phyloP scores from a whole-genome alignment of 2,329 filamentous ascomycete genomes.

The Cytospora mali region DNA sequence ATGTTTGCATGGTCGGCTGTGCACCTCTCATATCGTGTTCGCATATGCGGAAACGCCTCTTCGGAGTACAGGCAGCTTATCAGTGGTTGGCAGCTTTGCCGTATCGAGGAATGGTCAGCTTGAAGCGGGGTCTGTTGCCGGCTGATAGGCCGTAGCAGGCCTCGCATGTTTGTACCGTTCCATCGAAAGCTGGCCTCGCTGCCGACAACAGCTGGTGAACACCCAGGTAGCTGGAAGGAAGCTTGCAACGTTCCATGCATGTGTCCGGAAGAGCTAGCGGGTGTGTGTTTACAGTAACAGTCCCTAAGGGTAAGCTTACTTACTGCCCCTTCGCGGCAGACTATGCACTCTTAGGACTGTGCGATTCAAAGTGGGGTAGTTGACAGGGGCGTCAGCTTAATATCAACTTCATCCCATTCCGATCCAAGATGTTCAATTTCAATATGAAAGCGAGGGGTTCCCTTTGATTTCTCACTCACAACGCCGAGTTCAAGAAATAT shows the following conservation, averaged over 20 bases:
- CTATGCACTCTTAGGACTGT: not conserved
- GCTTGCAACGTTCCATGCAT: slow-evolving; percentile 28
- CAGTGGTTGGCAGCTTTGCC: slow-evolving; percentile 10
- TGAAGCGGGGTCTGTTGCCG: slow-evolving; percentile 16
- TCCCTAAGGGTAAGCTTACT: not conserved
- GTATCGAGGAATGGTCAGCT: not conserved
- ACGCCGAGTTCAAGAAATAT: not conserved
- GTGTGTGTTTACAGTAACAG: slow-evolving; percentile 1
- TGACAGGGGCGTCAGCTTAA: slow-evolving; percentile 6
- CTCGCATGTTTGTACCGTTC: not conserved
- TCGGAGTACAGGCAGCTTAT: not conserved
- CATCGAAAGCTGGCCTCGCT: not conserved
- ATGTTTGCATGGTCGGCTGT: not conserved
- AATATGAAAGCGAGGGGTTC: not conserved
- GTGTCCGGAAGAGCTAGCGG: not conserved
- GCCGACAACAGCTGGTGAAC: not conserved
- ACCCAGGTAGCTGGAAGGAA: too few species aligned
- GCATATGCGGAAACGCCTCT: slow-evolving; percentile 9
- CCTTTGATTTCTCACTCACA: not conserved
- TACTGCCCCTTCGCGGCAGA: not conserved
- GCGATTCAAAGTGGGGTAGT: not conserved
- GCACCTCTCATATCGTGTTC: not conserved
- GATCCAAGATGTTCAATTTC: not conserved
- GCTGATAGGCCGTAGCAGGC: not conserved
- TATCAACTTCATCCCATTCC: slow-evolving; percentile 20